Base-by-base conservation (phyloP, 176 grass and related monocot genomes). In the Saccharum spontaneum region DNA sequence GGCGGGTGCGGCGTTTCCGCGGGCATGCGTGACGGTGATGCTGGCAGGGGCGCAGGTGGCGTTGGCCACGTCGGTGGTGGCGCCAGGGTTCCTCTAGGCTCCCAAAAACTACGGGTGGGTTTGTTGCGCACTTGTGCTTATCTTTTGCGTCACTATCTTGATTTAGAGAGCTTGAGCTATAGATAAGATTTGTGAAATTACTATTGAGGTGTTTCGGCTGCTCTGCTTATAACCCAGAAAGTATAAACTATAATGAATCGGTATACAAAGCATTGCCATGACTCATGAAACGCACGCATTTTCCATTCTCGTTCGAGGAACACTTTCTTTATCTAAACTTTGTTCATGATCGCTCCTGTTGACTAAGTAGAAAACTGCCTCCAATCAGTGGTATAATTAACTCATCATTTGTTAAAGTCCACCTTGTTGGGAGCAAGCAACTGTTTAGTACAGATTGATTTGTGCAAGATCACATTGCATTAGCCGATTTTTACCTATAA, bases 11-110 rank as follows among this genome's bases (percentile, higher is more conserved):
- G 34, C 0, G 34, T 36, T 36, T 36, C 34, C 3, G 34, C 34
- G 34, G 34, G 34, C 34, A 0, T 36, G 34, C 34, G 3, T 36
- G 62, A 81, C 80, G 50, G 62, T 54, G 75, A 15, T 84, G 69
- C 77, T 87, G 12, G 23, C 54, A 24, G 40, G 52, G 11, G 76
- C 63, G 64, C 80, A 73, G 70, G 38, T 34, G 39, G 76, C 14
- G 45, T 71, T 69, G 5, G 76, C 49, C 37, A 69, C 69, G 46
- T 45, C 80, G 44, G 70, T 48, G 71, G 79, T 76, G 20, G 84
- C 85, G 71, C 92, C 90, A 16, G 90, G 87, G 46, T 94, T 94
- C 86, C 87, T 94, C 31, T 67, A 75, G 83, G 75, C 75, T 23
- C 84, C 84, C 18, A 79, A 71, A 13, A 86, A 79, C 84, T 79